Base-by-base conservation (phyloP, 495 filamentous ascomycete genomes). In the Hypoxylon fragiforme region DNA sequence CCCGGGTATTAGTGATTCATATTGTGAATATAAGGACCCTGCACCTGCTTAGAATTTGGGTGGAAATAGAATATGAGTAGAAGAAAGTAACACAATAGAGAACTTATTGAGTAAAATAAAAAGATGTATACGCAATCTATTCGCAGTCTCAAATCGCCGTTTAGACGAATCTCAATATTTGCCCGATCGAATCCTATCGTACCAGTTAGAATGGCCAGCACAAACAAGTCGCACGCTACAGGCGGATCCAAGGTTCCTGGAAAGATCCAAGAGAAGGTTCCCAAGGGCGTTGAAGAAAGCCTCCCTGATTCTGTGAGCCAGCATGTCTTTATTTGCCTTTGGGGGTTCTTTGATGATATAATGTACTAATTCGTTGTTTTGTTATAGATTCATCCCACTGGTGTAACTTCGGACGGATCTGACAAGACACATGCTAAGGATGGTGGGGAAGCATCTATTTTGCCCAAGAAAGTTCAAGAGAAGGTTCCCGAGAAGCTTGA, bases 381-480 rank as follows among this genome's bases (percentile, higher is more conserved):
- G 11, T 3, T 24, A 57, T 37, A 37, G 54, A 28, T 57, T 15
- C 54, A 57, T 44, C 54, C 54, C 13, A 50, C 54, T 0, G 24
- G 44, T 9, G 18, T 35, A 19, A 41, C 14, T 8, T 8, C 44
- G 11, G 22, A 31, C 40, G 12, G 50, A 19, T 50, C 54, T 11
- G 19, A 13, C 45, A 57, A 57, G 34, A 57, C 54, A 15, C 54
- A 57, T 20, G 54, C 54, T 18, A 50, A 50, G 54, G 54, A 46
- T 5, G 54, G 19, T 3, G 54, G 54, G 3, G 54, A 57, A 16
- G 54, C 36, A 24, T 57, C 54, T 3, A 30, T 57, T 14, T 32
- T 57, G 8, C 54, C 54, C 1, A 57, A 57, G 46, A 57, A 57
- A 40, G 45, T 57, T 7, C 54, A 57, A n/a, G 54, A 57, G 46